Conservation (phyloP, 225 moss, liverwort and hornwort species). For the Polytrichum commune region DNA sequence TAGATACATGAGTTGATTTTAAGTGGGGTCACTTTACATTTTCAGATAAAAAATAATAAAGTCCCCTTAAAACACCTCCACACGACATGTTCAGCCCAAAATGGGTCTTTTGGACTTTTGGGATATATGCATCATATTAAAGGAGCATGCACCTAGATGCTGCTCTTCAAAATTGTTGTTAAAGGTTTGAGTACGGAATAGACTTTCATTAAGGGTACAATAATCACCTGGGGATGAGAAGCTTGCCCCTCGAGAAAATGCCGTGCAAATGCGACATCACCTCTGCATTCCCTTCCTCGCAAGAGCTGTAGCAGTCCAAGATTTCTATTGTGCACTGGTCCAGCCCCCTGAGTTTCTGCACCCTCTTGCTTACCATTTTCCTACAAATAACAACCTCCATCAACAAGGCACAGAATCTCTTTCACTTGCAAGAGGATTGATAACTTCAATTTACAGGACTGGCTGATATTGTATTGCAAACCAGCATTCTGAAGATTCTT, state of each 20-base stretch:
- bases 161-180: no score
- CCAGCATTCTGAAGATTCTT: not conserved
- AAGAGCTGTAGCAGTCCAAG: slow-evolving; percentile 42
- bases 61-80: no score
- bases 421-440: slow-evolving; percentile 1
- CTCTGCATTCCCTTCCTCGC: slow-evolving; percentile 43
- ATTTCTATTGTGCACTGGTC: slow-evolving; percentile 21
- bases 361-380: slow-evolving; percentile 24
- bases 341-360: slow-evolving; percentile 26
- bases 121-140: no score
- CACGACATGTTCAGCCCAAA: no score
- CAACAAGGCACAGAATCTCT: slow-evolving; percentile 5
- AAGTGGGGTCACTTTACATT: no score
- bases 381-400: slow-evolving; percentile 14
- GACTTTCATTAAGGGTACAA: no score
- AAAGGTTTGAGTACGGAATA: no score
- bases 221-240: slow-evolving; percentile 58
- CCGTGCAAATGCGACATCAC: slow-evolving; percentile 52
- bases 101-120: no score
- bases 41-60: no score
- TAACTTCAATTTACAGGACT: slow-evolving; percentile 1
- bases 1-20: no score
- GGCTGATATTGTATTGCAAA: slow-evolving; percentile 5
- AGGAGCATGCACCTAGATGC: no score
- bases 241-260: slow-evolving; percentile 59